Evolutionary conservation across 345 rosid species (phyloP).

Genomic region (Capsella bursapastoris): DNA sequence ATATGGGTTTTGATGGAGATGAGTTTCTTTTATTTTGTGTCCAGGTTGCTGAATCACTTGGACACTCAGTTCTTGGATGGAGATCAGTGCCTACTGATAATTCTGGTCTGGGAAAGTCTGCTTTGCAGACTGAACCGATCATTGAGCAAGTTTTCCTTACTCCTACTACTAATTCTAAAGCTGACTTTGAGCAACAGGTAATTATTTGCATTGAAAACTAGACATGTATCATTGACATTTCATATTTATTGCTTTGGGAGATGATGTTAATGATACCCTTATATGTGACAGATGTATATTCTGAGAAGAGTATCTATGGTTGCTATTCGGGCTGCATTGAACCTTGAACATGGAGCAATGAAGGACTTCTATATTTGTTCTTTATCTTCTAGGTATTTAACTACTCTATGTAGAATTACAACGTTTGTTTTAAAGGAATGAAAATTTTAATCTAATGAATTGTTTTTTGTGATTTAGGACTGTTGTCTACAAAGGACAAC

Average conservation of each 20-base stretch:
- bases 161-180: conserved; percentile 67
- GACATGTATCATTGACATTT: neutral
- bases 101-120: conserved; percentile 78
- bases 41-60: conserved; percentile 96
- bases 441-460: neutral
- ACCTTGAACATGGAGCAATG: conserved; percentile 82
- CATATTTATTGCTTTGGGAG: neutral
- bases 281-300: conserved; percentile 82
- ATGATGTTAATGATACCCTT: neutral
- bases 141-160: conserved; percentile 95
- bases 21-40: neutral
- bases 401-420: neutral
- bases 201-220: neutral
- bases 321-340: conserved; percentile 91
- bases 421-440: neutral
- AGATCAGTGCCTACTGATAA: conserved; percentile 89
- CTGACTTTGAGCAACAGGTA: conserved; percentile 94
- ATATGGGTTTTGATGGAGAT: neutral
- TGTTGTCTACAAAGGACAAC: conserved; percentile 93
- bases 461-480: conserved; percentile 60
- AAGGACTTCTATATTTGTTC: conserved; percentile 98
- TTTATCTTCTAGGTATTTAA: conserved; percentile 81
- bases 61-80: conserved; percentile 96
- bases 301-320: conserved; percentile 93
- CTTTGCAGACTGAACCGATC: conserved; percentile 90